A percentile compares a stretch with the other conserved stretches of the same genome.
Evolutionary conservation across 257 asterid genomes (phyloP).

Genomic region (Petunia secreta): DNA sequence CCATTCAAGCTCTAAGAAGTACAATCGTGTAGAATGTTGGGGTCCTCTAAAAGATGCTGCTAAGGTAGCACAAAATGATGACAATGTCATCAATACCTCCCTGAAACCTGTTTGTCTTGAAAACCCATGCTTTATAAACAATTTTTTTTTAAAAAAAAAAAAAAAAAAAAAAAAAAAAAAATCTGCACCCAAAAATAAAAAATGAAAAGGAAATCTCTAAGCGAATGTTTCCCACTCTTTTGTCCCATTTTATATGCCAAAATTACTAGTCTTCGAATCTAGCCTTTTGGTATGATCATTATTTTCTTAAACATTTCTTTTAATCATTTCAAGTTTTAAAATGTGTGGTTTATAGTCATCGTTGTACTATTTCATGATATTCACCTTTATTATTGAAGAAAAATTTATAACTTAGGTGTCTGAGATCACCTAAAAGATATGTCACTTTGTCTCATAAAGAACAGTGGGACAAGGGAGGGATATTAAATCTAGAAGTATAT

Average conservation of each 20-base stretch:
- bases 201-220: not conserved
- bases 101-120: not conserved
- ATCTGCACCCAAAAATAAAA: not conserved
- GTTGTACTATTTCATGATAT: not conserved
- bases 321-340: not conserved
- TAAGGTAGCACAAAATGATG: slow-evolving; percentile 43
- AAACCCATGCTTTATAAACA: not conserved
- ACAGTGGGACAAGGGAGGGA: not conserved
- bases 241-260: not conserved
- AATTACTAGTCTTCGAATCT: not conserved
- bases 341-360: not conserved
- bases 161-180: no score
- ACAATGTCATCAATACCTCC: not conserved
- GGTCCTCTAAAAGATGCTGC: slow-evolving; percentile 88
- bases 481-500: not conserved
- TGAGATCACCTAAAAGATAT: not conserved
- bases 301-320: not conserved
- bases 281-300: not conserved
- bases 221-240: not conserved
- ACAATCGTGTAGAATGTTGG: slow-evolving; percentile 86
- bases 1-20: slow-evolving; percentile 80
- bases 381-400: not conserved
- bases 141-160: no score
- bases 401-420: not conserved
- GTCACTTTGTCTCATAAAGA: not conserved